Evolutionary conservation across 768 basidiomycete genomes (phyloP).

Genomic region (Boletus reticuloceps): DNA sequence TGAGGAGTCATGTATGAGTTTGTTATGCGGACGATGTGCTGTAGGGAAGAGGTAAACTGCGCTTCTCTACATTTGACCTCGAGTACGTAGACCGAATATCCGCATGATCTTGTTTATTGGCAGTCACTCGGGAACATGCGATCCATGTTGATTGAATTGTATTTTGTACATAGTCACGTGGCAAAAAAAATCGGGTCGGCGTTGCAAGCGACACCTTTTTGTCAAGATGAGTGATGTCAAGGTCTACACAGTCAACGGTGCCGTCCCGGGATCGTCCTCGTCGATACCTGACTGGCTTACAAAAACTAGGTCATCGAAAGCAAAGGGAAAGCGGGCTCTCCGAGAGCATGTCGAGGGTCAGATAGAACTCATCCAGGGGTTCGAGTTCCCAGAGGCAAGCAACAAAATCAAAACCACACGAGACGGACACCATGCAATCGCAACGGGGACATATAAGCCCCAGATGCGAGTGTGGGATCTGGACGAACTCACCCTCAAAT

Average conservation of each 20-base stretch:
- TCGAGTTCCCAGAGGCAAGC: conserved; percentile 96
- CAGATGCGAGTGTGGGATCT: conserved; percentile 96
- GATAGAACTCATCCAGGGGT: conserved; percentile 91
- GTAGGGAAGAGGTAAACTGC: conserved; percentile 7
- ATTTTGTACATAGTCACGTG: conserved; percentile 19
- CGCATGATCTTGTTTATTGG: conserved; percentile 15
- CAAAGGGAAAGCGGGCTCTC: conserved; percentile 55
- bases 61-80: conserved; percentile 4
- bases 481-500: conserved; percentile 88
- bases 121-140: background rate
- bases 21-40: background rate
- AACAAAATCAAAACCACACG: conserved; percentile 87
- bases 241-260: conserved; percentile 96
- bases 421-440: conserved; percentile 90
- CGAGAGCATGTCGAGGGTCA: conserved; percentile 80
- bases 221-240: conserved; percentile 49
- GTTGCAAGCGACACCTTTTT: background rate
- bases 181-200: too few species aligned
- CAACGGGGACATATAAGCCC: conserved; percentile 97
- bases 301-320: conserved; percentile 57
- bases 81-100: conserved; percentile 21
- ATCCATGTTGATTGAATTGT: too few species aligned
- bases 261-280: conserved; percentile 80
- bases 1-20: conserved; percentile 27
- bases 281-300: conserved; percentile 95